Base-by-base conservation (phyloP, 495 filamentous ascomycete species). In the Xylaria intraflava region DNA sequence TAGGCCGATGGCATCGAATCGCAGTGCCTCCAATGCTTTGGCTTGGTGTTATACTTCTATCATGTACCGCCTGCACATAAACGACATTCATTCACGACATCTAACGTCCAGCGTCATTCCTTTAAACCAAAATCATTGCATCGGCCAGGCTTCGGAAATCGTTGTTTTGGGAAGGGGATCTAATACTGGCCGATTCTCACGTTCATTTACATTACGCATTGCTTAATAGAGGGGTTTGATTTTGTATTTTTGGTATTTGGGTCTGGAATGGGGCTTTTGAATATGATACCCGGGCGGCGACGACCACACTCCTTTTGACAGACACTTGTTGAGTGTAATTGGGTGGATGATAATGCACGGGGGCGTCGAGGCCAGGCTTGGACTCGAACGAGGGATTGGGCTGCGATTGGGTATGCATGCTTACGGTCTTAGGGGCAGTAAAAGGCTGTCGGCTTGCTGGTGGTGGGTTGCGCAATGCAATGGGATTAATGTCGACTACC, bases 271-370 rank as follows among this genome's bases (percentile, higher is more conserved):
- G 38, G 12, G 10, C 11, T 20, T 30, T 41, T 9, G 29, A 7
- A 29, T 53, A 53, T 46, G 49, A 53, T 53, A 53, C 51, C 51
- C 51, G 17, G 51, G 30, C 29, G 29, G 22, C 31, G 33, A 6
- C 22, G 46, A 12, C n/a, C 16, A 39, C 51, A 46, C 17, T 53
- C 51, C 42, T 53, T 53, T 17, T 41, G 1, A 51, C 7, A 19
- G 36, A 38, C 26, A 42, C 12, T 29, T 20, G 22, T 19, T n/a
- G n/a, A n/a, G n/a, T n/a, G n/a, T n/a, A n/a, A n/a, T n/a, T n/a
- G n/a, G n/a, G n/a, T n/a, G n/a, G n/a, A n/a, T n/a, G n/a, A n/a
- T n/a, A n/a, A n/a, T n/a, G n/a, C n/a, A n/a, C n/a, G n/a, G n/a
- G n/a, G n/a, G n/a, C n/a, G n/a, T n/a, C n/a, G n/a, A n/a, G n/a